phyloP scores from a whole-genome alignment of 441 rosid species.

The Lepidium campestre region DNA sequence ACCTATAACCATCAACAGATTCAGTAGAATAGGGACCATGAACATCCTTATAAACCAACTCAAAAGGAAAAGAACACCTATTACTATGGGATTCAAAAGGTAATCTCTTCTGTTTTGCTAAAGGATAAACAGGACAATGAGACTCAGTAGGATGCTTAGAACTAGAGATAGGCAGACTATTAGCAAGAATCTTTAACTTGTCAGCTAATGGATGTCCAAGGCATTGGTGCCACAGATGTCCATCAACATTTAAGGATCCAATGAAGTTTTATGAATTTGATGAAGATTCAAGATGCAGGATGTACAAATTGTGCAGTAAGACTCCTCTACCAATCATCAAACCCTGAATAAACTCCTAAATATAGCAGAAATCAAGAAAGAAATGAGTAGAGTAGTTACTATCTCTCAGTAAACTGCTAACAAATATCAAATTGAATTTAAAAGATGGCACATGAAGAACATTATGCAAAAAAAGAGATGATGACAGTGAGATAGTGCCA shows the following conservation, averaged over 20 bases:
- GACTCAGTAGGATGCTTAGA: too few relatives aligned
- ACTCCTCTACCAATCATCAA: background rate
- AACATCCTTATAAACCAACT: too few relatives aligned
- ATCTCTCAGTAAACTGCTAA: background rate
- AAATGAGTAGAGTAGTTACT: background rate
- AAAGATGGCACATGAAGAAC: background rate
- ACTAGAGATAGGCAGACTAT: background rate
- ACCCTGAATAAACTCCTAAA: background rate
- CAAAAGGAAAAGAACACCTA: too few relatives aligned
- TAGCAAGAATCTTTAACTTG: background rate
- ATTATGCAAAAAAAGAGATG: background rate
- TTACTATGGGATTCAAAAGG: too few relatives aligned
- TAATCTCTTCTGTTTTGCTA: too few relatives aligned
- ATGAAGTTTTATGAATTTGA: too few relatives aligned
- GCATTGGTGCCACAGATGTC: background rate
- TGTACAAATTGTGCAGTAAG: background rate
- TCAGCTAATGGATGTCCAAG: background rate
- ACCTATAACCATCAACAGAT: too few relatives aligned
- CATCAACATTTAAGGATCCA: background rate
- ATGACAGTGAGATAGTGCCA: background rate
- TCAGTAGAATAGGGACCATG: too few relatives aligned
- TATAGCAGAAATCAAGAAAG: background rate
- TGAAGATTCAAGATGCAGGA: background rate
- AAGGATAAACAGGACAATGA: too few relatives aligned
- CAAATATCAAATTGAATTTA: background rate